A percentile compares a stretch with the other conserved stretches of the same genome.
These are phyloP conservation scores for Tuber melanosporum DNA, from an alignment of 495 filamentous ascomycete species.

Conservation along the genomic window DNA sequence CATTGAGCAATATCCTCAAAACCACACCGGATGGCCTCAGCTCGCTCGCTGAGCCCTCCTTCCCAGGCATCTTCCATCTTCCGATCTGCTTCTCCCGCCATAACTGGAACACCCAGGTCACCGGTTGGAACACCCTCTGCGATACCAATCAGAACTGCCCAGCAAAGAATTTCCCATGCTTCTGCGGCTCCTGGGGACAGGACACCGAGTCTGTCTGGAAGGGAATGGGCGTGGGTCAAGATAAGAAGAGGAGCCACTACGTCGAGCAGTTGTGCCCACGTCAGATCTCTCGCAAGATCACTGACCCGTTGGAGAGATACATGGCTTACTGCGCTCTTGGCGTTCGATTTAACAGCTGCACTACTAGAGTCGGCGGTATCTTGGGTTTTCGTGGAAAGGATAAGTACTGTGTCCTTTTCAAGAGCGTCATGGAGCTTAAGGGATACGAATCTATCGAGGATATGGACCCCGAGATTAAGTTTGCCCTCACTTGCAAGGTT, in stretches of 20 bases:
- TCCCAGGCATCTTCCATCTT: conserved; percentile 20
- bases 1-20: neutral
- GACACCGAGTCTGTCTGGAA: conserved; percentile 24
- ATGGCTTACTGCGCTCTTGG: conserved; percentile 27
- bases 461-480: conserved; percentile 23
- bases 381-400: conserved; percentile 20
- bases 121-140: conserved; percentile 21
- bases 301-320: conserved; percentile 29
- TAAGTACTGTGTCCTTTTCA: conserved; percentile 23
- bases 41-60: conserved; percentile 10
- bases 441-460: conserved; percentile 14
- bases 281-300: conserved; percentile 23
- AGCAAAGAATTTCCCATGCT: conserved; percentile 33
- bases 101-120: conserved; percentile 32
- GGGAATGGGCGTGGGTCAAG: conserved; percentile 15
- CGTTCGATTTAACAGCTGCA: conserved; percentile 5
- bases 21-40: neutral
- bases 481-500: conserved; percentile 28
- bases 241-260: conserved; percentile 10
- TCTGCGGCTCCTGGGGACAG: conserved; percentile 25
- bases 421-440: conserved; percentile 7
- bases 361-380: conserved; percentile 22
- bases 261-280: conserved; percentile 23
- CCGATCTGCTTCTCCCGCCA: conserved; percentile 27
- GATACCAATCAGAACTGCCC: conserved; percentile 24